Conservation (phyloP, 1,139 yeast genomes). For the Pichia sp. region DNA sequence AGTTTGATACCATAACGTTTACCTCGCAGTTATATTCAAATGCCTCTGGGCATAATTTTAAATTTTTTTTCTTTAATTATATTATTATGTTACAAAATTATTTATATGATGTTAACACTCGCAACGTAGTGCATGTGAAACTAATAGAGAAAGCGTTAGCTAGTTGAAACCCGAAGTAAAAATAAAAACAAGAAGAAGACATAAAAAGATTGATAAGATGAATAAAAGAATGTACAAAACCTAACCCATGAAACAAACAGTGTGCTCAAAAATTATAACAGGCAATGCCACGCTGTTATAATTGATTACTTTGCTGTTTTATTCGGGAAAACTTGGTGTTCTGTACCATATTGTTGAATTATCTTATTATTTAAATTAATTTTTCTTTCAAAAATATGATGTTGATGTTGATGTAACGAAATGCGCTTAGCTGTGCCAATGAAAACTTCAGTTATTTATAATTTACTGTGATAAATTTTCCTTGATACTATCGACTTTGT, state of each 20-base stretch:
- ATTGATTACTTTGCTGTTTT: neutral
- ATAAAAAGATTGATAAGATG: neutral
- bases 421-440: neutral
- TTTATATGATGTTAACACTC: neutral
- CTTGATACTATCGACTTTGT: neutral
- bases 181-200: slow-evolving; percentile 2
- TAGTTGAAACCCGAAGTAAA: slow-evolving; percentile 1
- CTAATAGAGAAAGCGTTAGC: neutral
- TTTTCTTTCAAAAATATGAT: neutral
- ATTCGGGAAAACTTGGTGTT: slow-evolving; percentile 7
- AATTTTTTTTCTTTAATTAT: neutral
- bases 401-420: neutral
- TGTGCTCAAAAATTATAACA: neutral
- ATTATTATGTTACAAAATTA: slow-evolving; percentile 6
- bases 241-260: neutral
- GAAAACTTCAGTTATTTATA: neutral
- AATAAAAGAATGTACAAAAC: neutral
- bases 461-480: neutral
- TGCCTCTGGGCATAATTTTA: neutral
- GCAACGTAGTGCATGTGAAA: neutral
- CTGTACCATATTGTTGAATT: neutral
- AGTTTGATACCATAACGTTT: neutral
- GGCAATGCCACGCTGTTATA: neutral
- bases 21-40: neutral
- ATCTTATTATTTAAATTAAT: neutral